phyloP scores from a whole-genome alignment of 2,329 filamentous ascomycete species.

The Aureobasidium sp. region DNA sequence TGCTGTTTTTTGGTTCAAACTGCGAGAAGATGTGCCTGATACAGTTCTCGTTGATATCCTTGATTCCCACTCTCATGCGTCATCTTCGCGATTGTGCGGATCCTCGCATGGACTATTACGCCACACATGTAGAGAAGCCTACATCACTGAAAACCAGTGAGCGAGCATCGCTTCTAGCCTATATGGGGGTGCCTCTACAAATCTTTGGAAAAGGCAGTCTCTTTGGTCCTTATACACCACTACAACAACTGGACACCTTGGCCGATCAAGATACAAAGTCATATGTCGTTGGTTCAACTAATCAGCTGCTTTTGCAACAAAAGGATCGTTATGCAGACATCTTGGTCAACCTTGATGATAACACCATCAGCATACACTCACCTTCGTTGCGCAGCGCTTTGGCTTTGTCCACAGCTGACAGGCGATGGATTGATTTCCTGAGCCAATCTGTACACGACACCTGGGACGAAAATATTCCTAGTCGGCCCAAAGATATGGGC shows the following conservation, averaged over 20 bases:
- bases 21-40: slow-evolving; percentile 97
- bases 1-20: slow-evolving; percentile 96
- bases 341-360: slow-evolving; percentile 89
- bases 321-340: slow-evolving; percentile 95
- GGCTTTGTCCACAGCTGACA: slow-evolving; percentile 73
- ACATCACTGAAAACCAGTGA: slow-evolving; percentile 89
- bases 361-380: slow-evolving; percentile 76
- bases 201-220: slow-evolving; percentile 94
- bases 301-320: slow-evolving; percentile 86
- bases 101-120: slow-evolving; percentile 81
- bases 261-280: slow-evolving; percentile 93
- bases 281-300: slow-evolving; percentile 95
- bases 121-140: slow-evolving; percentile 65
- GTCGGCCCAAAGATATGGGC: slow-evolving; percentile 84
- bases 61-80: slow-evolving; percentile 87
- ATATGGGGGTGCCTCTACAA: slow-evolving; percentile 91
- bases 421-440: slow-evolving; percentile 93
- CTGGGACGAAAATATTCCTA: slow-evolving; percentile 88
- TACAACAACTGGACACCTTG: slow-evolving; percentile 90
- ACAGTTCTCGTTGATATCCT: slow-evolving; percentile 90
- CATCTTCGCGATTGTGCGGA: slow-evolving; percentile 93
- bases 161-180: slow-evolving; percentile 77
- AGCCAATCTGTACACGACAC: slow-evolving; percentile 91
- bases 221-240: slow-evolving; percentile 91
- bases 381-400: slow-evolving; percentile 69